Base-by-base conservation (phyloP, 2,329 filamentous ascomycete genomes). In the Stylonectria norvegica region DNA sequence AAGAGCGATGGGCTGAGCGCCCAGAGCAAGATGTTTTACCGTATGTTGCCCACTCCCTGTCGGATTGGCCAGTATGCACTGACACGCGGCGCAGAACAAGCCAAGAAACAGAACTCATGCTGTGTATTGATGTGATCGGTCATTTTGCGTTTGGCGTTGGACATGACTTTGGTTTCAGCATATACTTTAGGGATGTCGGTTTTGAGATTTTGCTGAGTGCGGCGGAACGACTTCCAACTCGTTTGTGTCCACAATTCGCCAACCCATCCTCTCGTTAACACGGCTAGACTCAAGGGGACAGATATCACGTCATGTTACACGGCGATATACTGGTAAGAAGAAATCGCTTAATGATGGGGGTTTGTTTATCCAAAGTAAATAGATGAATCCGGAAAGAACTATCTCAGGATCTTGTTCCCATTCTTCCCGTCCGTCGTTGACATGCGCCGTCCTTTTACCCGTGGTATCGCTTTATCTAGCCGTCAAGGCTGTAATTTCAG, bases 21-120 rank as follows among this genome's bases (percentile, higher is more conserved):
- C 35, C 86, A 93, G 74, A 95, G 89, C 71, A 97, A 95, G 78
- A 91, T 94, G 85, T 98, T 98, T 66, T 97, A 97, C 67, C 89
- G 85, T 85, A 66, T 57, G 75, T 69, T 16, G 5, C 12, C n/a
- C 20, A 25, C 34, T 16, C 15, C 20, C 12, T 40, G 34, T 32
- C 12, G 35, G 30, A 15, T n/a, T 29, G 27, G n/a, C 27, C 6
- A 12, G 7, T 25, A 29, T n/a, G 7, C 5, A 14, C 27, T 29
- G n/a, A 4, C 29, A 28, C 19, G 12, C 37, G 44, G 19, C 37
- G 14, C 38, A 76, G 73, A 71, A 64, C 69, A 83, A 74, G 84
- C 84, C 60, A 88, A 88, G 75, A 87, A 87, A 69, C 83, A 87
- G 64, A 89, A 88, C 68, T 85, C 81, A 17, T 88, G 85, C 76